Evolutionary conservation across 2,329 filamentous ascomycete species (phyloP).

Genomic region (Microthyrium microscopicum): DNA sequence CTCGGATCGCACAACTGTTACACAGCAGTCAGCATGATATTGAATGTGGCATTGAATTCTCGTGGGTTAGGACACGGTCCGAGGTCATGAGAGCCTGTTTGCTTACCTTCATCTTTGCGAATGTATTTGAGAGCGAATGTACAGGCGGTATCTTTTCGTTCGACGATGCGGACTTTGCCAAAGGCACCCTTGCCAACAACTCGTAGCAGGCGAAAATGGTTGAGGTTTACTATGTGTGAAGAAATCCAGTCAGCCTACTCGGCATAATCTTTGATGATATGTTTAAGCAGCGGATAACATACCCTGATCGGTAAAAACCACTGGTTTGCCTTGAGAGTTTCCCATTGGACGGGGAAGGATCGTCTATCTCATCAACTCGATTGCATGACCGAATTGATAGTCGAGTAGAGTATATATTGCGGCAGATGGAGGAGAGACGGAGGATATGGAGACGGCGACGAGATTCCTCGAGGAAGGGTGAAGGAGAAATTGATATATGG

Average conservation of each 20-base stretch:
- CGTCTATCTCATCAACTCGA: no score
- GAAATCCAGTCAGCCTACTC: neutral
- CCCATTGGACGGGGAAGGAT: constrained; percentile 58
- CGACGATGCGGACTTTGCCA: constrained; percentile 96
- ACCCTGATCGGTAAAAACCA: constrained; percentile 90
- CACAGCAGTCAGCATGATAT: constrained; percentile 15
- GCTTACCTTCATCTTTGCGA: constrained; percentile 87
- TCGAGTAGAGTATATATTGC: no score
- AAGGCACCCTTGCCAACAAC: constrained; percentile 97
- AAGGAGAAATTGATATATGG: no score
- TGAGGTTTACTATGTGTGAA: constrained; percentile 60
- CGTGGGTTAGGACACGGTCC: no score
- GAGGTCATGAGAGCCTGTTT: constrained; percentile 3
- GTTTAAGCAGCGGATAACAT: constrained; percentile 27
- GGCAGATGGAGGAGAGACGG: no score
- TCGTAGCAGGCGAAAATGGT: constrained; percentile 86
- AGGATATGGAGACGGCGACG: no score
- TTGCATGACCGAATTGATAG: no score
- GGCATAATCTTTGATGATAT: no score
- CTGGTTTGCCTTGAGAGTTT: constrained; percentile 85
- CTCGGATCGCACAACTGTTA: constrained; percentile 80
- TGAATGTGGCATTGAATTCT: constrained; percentile 5
- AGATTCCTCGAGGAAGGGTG: no score
- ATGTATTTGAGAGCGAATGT: constrained; percentile 98
- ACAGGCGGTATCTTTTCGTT: constrained; percentile 84